Evolutionary conservation across 176 grass and related monocot species (phyloP).

Genomic region (Zoysia japonica): DNA sequence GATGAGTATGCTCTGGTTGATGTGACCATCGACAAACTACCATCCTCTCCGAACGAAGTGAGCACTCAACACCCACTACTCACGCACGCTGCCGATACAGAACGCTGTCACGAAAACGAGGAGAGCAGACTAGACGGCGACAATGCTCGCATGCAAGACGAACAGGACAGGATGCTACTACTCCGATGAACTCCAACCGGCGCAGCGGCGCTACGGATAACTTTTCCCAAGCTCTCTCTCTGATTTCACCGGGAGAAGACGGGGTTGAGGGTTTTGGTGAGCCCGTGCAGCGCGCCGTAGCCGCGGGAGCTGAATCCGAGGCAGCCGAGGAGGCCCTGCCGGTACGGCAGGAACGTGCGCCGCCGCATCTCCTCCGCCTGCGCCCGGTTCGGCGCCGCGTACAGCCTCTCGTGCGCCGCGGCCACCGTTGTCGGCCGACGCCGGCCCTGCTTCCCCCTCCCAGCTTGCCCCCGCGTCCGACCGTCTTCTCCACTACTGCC

Average conservation of each 20-base stretch:
- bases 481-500: background rate
- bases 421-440: conserved; percentile 41
- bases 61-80: background rate
- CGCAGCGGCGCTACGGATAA: background rate
- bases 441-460: background rate
- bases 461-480: conserved; percentile 1
- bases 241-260: conserved; percentile 76
- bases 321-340: conserved; percentile 86
- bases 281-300: conserved; percentile 78
- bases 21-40: conserved; percentile 33
- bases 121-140: background rate
- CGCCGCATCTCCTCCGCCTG: conserved; percentile 92
- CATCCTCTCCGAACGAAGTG: conserved; percentile 16
- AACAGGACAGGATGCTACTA: background rate
- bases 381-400: conserved; percentile 78
- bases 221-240: conserved; percentile 13
- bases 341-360: conserved; percentile 94
- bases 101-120: background rate
- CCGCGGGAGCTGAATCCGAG: conserved; percentile 85
- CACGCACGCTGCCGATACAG: conserved; percentile 21
- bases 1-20: conserved; percentile 32
- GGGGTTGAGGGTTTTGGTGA: conserved; percentile 82
- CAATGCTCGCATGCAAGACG: conserved; percentile 12
- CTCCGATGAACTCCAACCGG: background rate
- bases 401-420: conserved; percentile 87